Evolutionary conservation across 495 filamentous ascomycete genomes (phyloP).

Genomic region (Penicillium coffeae): DNA sequence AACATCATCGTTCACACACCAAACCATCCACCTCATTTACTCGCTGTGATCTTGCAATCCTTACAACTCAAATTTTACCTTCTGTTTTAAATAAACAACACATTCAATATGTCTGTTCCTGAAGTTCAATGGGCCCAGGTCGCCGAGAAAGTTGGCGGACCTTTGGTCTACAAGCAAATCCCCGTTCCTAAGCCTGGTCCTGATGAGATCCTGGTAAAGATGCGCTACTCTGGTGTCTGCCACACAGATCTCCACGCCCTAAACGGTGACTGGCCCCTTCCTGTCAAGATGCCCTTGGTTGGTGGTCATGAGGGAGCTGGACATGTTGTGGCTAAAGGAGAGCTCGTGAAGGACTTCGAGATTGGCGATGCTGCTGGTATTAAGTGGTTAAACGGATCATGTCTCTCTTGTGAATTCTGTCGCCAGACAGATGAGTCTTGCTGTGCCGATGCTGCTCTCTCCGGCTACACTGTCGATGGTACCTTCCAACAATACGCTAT

Average conservation of each 20-base stretch:
- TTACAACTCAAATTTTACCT: not conserved
- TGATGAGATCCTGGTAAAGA: slow-evolving; percentile 86
- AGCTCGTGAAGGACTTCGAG: slow-evolving; percentile 66
- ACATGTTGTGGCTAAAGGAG: slow-evolving; percentile 74
- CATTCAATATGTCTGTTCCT: slow-evolving; percentile 48
- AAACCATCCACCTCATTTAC: too few species aligned
- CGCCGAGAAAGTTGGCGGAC: slow-evolving; percentile 70
- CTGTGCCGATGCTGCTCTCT: slow-evolving; percentile 66
- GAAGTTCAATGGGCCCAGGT: slow-evolving; percentile 84
- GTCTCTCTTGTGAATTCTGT: slow-evolving; percentile 77
- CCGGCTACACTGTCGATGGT: slow-evolving; percentile 89
- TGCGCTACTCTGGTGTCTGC: slow-evolving; percentile 91
- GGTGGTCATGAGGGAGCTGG: slow-evolving; percentile 95
- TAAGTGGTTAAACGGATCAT: slow-evolving; percentile 88
- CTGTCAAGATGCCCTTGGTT: slow-evolving; percentile 75
- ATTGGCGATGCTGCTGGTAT: slow-evolving; percentile 81
- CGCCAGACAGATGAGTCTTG: slow-evolving; percentile 70
- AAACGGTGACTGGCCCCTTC: slow-evolving; percentile 84
- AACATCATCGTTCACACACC: too few species aligned
- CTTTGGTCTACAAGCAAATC: slow-evolving; percentile 76
- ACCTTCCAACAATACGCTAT: slow-evolving; percentile 91
- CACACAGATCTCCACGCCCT: slow-evolving; percentile 85
- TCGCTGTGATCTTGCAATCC: not conserved
- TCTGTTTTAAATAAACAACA: slow-evolving; percentile 12
- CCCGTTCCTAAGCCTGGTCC: slow-evolving; percentile 72